Percentiles rank a stretch among this genome's conserved stretches.
phyloP scores from a whole-genome alignment of 768 basidiomycete species.

The Xerocomellus intermedius region DNA sequence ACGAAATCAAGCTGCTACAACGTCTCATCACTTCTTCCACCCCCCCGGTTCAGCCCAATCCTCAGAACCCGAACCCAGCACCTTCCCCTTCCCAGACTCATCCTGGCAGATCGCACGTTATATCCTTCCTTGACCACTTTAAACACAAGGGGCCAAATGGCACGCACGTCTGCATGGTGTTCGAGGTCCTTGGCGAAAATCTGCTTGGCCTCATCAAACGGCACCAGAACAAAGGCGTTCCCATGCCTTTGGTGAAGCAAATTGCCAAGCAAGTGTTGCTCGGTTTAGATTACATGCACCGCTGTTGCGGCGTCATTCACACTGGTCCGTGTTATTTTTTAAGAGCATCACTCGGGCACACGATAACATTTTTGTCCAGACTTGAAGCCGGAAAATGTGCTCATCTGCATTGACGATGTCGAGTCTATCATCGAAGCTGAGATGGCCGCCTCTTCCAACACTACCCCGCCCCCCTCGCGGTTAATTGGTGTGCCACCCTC shows the following conservation, averaged over 20 bases:
- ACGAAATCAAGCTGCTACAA: conserved; percentile 98
- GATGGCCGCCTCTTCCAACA: conserved; percentile 45
- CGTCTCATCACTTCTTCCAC: conserved; percentile 85
- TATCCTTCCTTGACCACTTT: conserved; percentile 97
- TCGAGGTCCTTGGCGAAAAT: conserved; percentile 97
- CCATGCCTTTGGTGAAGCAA: conserved; percentile 88
- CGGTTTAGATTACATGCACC: conserved; percentile 97
- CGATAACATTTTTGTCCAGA: conserved; percentile 44
- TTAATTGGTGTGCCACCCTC: conserved; percentile 92
- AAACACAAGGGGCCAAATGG: conserved; percentile 96
- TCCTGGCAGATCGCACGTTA: conserved; percentile 90
- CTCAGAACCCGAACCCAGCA: conserved; percentile 49
- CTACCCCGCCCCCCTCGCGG: conserved; percentile 45
- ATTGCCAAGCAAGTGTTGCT: conserved; percentile 96
- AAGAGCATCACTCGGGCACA: not conserved
- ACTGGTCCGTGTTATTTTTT: conserved; percentile 53
- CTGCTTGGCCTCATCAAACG: conserved; percentile 94
- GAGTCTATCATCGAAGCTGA: conserved; percentile 89
- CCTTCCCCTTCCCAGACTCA: conserved; percentile 66
- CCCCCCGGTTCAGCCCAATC: conserved; percentile 48
- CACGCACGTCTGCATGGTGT: conserved; percentile 98
- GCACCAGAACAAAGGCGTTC: conserved; percentile 97
- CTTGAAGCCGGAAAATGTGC: conserved; percentile 96
- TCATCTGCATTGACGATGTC: conserved; percentile 96
- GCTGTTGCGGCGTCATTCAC: conserved; percentile 95